These are phyloP conservation scores for Pugionium cornutum DNA, from an alignment of 345 rosid species.

Conservation along the genomic window DNA sequence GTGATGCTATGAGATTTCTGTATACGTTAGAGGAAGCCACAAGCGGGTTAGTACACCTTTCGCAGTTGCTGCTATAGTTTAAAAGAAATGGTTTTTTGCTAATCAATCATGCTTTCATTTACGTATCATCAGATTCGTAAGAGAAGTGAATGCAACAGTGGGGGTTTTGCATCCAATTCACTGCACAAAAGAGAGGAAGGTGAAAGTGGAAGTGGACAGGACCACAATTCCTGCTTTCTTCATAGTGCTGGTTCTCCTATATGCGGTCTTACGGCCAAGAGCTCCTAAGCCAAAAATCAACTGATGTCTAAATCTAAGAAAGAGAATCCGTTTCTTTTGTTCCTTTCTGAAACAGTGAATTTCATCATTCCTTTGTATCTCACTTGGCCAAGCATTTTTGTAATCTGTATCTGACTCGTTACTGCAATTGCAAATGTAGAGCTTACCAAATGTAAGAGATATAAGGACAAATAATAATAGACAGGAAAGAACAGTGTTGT, in stretches of 20 bases:
- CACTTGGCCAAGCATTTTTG: conserved; percentile 21
- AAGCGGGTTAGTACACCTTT: conserved; percentile 49
- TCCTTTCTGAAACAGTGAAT: background rate
- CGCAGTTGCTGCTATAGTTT: background rate
- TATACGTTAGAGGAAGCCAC: conserved; percentile 78
- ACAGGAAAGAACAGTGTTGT: background rate
- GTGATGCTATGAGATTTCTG: conserved; percentile 82
- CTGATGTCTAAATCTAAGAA: conserved; percentile 35
- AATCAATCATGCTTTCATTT: conserved; percentile 3
- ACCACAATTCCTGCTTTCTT: conserved; percentile 77
- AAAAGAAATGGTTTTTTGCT: background rate
- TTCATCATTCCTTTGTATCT: conserved; percentile 3
- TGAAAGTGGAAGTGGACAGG: conserved; percentile 66
- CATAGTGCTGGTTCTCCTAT: conserved; percentile 40
- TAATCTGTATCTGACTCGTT: conserved; percentile 19
- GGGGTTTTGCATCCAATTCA: conserved; percentile 80
- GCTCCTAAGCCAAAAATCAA: conserved; percentile 92
- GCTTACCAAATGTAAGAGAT: background rate
- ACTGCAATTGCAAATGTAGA: conserved; percentile 12
- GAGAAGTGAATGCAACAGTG: conserved; percentile 79
- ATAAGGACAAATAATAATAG: background rate
- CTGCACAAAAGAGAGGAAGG: conserved; percentile 78
- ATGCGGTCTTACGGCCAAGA: conserved; percentile 69
- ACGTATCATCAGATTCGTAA: conserved; percentile 56
- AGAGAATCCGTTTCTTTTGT: conserved; percentile 1